Base-by-base conservation (phyloP, 305 asterid genomes). In the Rubia balearica region DNA sequence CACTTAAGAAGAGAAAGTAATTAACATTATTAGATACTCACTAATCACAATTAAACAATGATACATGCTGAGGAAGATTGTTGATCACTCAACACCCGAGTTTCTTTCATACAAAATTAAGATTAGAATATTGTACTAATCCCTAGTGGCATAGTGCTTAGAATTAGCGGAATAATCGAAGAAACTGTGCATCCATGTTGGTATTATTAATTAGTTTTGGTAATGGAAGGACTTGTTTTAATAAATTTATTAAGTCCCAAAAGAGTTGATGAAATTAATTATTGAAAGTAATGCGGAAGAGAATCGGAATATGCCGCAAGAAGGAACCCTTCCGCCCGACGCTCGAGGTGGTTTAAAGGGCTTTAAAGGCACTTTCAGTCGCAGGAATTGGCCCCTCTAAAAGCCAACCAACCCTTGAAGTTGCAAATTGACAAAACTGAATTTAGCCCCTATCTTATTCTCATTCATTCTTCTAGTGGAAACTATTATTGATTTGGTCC, bases 381-480 rank as follows among this genome's bases (percentile, higher is more conserved):
- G 36, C 21, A 67, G 8, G 40, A 22, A 55, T 14, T 43, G 71
- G 68, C 68, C 55, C 73, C 49, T 9, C 6, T 61, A 40, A 38
- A 22, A 43, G 21, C 4, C 72, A 51, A 70, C 21, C 65, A 76
- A 64, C 73, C 40, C 71, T 68, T 68, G 40, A 76, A 51, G 33
- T 72, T 60, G 63, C 65, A 46, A 68, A 59, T 71, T n/a, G 76
- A 76, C 76, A 67, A 75, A 74, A 81, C 75, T 43, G 8, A 61
- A 17, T 53, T 74, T 70, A 72, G 43, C 80, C 69, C 79, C 74
- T 76, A 77, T 80, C 81, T 61, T 30, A 9, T 16, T 51, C 57
- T 1, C 9, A 51, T 48, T 48, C 56, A 48, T 48, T 48, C 7
- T 6, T 48, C 14, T n/a, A 30, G 33, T 30, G 33, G 33, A 30